phyloP scores from a whole-genome alignment of 23 red algal species.

The Gracilaria gracilis region DNA sequence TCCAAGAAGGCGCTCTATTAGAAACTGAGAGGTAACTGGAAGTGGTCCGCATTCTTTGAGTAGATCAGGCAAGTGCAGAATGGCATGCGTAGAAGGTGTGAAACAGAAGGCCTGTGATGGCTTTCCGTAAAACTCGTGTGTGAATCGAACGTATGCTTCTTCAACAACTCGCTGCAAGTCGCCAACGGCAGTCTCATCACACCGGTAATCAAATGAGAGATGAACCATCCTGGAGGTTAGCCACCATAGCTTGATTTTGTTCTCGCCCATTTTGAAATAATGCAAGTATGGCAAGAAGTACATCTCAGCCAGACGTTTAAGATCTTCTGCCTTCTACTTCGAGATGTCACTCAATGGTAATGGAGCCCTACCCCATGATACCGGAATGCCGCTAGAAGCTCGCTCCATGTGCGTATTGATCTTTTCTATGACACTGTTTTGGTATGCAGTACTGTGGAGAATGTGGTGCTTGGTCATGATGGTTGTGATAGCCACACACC shows the following conservation, averaged over 20 bases:
- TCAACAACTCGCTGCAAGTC: neutral
- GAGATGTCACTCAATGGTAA: too few relatives aligned
- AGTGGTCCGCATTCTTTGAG: slow-evolving; percentile 3
- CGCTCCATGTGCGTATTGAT: too few relatives aligned
- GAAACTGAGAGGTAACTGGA: neutral
- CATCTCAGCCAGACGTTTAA: too few relatives aligned
- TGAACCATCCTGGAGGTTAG: neutral
- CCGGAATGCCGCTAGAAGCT: too few relatives aligned
- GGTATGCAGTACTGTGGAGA: too few relatives aligned
- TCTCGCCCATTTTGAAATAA: too few relatives aligned
- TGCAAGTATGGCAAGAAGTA: too few relatives aligned
- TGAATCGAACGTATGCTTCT: neutral
- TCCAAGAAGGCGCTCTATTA: neutral
- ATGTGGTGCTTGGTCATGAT: too few relatives aligned
- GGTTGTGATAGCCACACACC: too few relatives aligned
- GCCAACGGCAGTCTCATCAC: neutral
- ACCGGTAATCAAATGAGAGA: neutral
- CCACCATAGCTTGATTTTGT: neutral
- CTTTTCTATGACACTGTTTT: too few relatives aligned
- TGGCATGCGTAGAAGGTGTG: neutral
- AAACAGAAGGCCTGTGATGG: neutral
- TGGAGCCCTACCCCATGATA: too few relatives aligned
- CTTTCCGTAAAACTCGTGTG: neutral
- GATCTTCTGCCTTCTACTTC: too few relatives aligned
- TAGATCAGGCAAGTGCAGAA: neutral